These are phyloP conservation scores for Lyophyllum decastes DNA, from an alignment of 768 basidiomycete genomes.

Conservation along the genomic window DNA sequence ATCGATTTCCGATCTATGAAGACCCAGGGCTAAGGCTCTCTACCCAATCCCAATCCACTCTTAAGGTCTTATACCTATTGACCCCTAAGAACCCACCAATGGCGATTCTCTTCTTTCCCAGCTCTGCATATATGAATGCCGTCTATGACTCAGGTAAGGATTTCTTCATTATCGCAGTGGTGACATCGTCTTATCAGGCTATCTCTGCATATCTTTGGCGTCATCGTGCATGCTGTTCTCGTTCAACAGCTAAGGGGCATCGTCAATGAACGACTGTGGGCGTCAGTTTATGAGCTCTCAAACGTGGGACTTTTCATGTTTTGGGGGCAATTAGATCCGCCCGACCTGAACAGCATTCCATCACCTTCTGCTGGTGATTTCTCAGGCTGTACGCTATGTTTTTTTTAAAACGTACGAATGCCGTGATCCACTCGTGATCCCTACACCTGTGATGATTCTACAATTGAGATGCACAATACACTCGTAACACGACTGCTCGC, in stretches of 20 bases:
- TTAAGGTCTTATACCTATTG: not conserved
- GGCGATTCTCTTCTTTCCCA: not conserved
- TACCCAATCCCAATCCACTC: constrained; percentile 5
- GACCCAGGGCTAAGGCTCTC: constrained; percentile 1
- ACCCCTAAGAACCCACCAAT: constrained; percentile 10
- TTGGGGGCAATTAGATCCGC: constrained; percentile 11
- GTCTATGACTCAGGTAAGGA: not conserved
- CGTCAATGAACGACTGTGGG: not conserved
- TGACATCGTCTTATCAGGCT: not conserved
- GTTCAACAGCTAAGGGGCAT: not conserved
- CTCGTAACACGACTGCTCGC: not conserved
- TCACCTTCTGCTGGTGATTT: constrained; percentile 10
- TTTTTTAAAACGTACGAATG: not conserved
- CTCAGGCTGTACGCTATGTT: constrained; percentile 11
- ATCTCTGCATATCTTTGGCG: not conserved
- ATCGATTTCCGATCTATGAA: not conserved
- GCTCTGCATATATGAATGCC: not conserved
- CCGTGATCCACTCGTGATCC: not conserved
- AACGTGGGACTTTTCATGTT: not conserved
- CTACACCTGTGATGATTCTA: not conserved
- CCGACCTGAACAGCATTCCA: constrained; percentile 3
- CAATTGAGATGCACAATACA: not conserved
- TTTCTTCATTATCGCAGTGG: not conserved
- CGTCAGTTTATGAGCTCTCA: not conserved
- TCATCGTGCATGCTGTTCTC: not conserved